These are phyloP conservation scores for Pyrus bretschneideri DNA, from an alignment of 306 rosid genomes.

Conservation along the genomic window DNA sequence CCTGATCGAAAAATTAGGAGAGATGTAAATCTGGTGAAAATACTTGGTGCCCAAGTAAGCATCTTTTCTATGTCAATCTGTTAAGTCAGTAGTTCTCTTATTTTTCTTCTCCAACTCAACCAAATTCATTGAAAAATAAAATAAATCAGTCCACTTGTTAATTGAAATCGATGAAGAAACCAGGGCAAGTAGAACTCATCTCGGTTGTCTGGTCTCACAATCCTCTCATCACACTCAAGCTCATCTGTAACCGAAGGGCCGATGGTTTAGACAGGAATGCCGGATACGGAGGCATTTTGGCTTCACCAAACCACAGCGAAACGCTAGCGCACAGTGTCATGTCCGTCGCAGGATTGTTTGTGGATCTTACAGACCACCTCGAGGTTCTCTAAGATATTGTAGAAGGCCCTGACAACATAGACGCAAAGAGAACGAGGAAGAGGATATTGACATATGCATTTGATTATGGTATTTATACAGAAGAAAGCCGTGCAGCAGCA, in stretches of 20 bases:
- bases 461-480: background rate
- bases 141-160: too few species aligned
- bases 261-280: background rate
- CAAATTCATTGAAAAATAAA: background rate
- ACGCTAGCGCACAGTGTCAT: conserved; percentile 41
- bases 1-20: too few species aligned
- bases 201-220: conserved; percentile 33
- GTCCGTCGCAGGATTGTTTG: conserved; percentile 37
- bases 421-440: too few species aligned
- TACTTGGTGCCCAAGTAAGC: too few species aligned
- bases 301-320: conserved; percentile 46
- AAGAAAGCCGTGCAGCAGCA: too few species aligned
- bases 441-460: too few species aligned
- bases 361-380: background rate
- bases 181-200: background rate
- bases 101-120: background rate
- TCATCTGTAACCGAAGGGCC: background rate
- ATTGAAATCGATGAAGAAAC: background rate
- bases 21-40: too few species aligned
- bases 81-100: too few species aligned
- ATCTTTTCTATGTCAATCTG: too few species aligned
- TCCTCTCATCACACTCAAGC: conserved; percentile 49
- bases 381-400: background rate
- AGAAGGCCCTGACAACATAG: too few species aligned
- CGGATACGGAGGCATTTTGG: conserved; percentile 37